Conservation (phyloP, 768 basidiomycete genomes). For the Termitomyces sp. region DNA sequence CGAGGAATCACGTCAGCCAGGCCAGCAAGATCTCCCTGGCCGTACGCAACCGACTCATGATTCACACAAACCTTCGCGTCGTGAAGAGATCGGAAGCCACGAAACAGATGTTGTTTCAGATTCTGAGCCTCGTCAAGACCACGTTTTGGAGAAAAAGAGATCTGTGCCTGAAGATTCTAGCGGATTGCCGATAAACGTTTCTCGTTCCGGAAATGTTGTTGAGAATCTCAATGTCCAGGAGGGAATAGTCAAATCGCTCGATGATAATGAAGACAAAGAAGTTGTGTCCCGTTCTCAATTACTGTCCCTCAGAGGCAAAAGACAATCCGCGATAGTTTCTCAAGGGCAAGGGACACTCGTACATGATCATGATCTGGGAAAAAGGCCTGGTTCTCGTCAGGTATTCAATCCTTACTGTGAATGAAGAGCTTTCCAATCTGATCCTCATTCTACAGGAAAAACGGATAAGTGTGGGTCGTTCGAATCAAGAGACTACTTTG, state of each 20-base stretch:
- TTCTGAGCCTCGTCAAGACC: conserved; percentile 47
- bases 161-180: background rate
- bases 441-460: background rate
- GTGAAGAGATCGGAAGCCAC: conserved; percentile 17
- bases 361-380: background rate
- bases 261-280: conserved; percentile 25
- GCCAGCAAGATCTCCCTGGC: conserved; percentile 4
- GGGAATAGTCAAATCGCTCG: conserved; percentile 1
- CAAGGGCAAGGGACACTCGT: conserved; percentile 8
- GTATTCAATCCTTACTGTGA: background rate
- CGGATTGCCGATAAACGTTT: background rate
- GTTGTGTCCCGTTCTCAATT: conserved; percentile 39
- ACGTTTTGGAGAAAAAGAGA: background rate
- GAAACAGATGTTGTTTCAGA: conserved; percentile 53
- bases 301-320: conserved; percentile 13
- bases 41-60: background rate
- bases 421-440: background rate
- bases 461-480: background rate
- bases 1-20: conserved; percentile 5
- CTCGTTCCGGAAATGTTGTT: conserved; percentile 14
- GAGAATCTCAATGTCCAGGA: conserved; percentile 19
- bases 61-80: background rate
- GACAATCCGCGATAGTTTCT: conserved; percentile 2
- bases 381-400: background rate
- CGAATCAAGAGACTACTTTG: background rate